Base-by-base conservation (phyloP, 177 flowering plant genomes). In the Tripterygium wilfordii region DNA sequence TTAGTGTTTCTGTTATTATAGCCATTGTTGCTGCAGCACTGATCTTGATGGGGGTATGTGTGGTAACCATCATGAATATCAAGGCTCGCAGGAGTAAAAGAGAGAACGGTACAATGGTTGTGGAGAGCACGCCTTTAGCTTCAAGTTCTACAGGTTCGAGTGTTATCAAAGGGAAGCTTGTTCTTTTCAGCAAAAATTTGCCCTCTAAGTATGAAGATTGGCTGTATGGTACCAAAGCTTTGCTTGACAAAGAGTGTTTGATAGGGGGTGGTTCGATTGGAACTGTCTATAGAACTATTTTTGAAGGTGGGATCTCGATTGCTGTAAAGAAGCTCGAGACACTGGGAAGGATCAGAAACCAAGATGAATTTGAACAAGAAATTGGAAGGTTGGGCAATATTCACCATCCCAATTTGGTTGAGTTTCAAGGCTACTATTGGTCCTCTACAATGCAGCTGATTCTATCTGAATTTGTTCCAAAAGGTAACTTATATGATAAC, bases 241-340 rank as follows among this genome's bases (percentile, higher is more conserved):
- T 94, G 67, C 88, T 94, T 17, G 96, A 89, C 49, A 94, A 89
- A 56, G 95, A 89, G 16, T 70, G 79, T 55, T 21, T 89, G 31
- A 77, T 94, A 24, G 99, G 97, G 10, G 78, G 79, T 10, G 99
- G 99, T 3, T 76, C 96, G 0, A 70, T 89, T 6, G 99, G 99
- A 15, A 64, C 86, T 13, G 97, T 94, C 17, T 94, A 94, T 67
- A 79, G 42, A 63, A 64, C 90, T 15, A 76, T 42, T 48, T 89
- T 94, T 45, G 97, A 89, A 73, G 89, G 90, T 26, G 96, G 96
- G 41, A 57, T 84, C 38, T 76, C 86, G 5, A 82, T 94, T 61
- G 97, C 99, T 8, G 96, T 89, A 48, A 94, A 94, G 69, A 94
- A 89, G 77, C 86, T 94, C 8, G 89, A 89, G 49, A 89, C 88